These are phyloP conservation scores for Gnetum montanum DNA, from an alignment of 75 land plant species.

Conservation along the genomic window DNA sequence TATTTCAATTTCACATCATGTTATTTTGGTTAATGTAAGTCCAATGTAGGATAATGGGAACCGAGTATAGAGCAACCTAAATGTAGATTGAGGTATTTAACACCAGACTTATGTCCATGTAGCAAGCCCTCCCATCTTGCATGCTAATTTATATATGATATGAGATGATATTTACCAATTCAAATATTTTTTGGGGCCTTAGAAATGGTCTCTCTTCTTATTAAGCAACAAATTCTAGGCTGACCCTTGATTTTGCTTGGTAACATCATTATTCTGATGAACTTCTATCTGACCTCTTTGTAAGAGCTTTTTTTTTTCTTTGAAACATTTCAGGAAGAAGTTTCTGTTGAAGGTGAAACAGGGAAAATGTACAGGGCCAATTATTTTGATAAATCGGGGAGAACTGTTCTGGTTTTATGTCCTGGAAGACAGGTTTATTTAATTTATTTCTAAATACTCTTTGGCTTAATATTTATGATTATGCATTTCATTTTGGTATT, in stretches of 20 bases:
- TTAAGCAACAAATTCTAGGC: background rate
- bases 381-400: conserved; percentile 18
- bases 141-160: background rate
- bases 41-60: no score
- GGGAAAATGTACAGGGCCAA: conserved; percentile 24
- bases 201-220: background rate
- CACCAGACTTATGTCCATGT: no score
- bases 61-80: no score
- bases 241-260: background rate
- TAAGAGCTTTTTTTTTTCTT: background rate
- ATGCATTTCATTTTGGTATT: background rate
- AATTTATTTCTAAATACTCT: no score
- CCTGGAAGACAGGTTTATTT: conserved; percentile 79
- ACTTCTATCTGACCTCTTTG: background rate
- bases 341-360: conserved; percentile 17
- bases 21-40: no score
- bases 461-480: no score
- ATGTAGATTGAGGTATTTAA: no score
- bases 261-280: background rate
- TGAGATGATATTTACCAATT: background rate
- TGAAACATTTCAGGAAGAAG: conserved; percentile 20
- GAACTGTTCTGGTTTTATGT: conserved; percentile 35
- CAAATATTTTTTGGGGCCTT: background rate
- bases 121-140: no score
- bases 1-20: no score